Percentiles rank a stretch among this genome's conserved stretches.
Conservation (phyloP, 2,329 filamentous ascomycete genomes). For the Penicillium oxalicum region DNA sequence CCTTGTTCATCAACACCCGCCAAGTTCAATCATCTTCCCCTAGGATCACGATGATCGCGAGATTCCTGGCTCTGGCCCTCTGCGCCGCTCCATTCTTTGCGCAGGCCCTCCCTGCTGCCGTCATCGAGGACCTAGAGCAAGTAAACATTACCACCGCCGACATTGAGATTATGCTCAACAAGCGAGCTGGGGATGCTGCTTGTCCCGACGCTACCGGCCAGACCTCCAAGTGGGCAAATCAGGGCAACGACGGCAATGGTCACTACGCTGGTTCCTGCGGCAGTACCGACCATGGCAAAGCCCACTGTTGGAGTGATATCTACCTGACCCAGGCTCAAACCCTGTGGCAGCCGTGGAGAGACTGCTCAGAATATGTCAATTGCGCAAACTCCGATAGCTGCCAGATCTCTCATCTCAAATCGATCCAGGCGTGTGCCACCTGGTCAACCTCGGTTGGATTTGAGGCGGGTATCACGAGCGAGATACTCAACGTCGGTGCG, state of each 20-base stretch:
- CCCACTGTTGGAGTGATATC: slow-evolving; percentile 1
- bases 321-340: neutral
- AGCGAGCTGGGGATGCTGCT: too few species aligned
- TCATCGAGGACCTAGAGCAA: too few species aligned
- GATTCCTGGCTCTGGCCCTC: too few species aligned
- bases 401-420: neutral
- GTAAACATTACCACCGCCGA: neutral
- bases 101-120: too few species aligned
- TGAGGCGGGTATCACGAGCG: neutral
- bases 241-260: neutral
- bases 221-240: neutral
- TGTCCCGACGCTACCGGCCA: neutral
- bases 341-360: neutral
- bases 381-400: neutral
- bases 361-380: neutral
- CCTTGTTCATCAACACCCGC: too few species aligned
- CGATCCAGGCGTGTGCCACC: neutral
- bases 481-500: neutral
- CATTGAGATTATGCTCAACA: too few species aligned
- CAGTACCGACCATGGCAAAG: neutral
- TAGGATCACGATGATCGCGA: too few species aligned
- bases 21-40: too few species aligned
- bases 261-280: slow-evolving; percentile 1
- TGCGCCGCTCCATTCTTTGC: neutral
- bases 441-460: slow-evolving; percentile 2